These are phyloP conservation scores for Multifurca ochricompacta DNA, from an alignment of 768 basidiomycete genomes.

Conservation along the genomic window DNA sequence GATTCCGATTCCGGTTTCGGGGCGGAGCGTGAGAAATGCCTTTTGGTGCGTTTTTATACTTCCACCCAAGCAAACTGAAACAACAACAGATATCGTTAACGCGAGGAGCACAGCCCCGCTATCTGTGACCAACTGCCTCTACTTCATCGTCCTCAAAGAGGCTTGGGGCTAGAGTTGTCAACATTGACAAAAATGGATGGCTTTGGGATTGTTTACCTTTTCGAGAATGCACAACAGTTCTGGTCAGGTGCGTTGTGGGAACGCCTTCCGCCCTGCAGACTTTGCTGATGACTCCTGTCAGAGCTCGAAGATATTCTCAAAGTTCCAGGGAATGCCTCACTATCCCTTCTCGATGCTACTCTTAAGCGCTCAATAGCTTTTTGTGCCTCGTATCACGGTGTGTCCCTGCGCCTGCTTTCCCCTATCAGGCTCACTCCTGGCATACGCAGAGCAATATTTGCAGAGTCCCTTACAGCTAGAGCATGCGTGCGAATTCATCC, in stretches of 20 bases:
- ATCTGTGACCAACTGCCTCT: background rate
- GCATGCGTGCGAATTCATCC: conserved; percentile 67
- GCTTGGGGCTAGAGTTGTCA: background rate
- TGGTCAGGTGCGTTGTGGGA: conserved; percentile 64
- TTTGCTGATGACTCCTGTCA: conserved; percentile 27
- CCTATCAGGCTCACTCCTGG: background rate
- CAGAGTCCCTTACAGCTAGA: conserved; percentile 77
- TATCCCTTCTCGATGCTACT: conserved; percentile 71
- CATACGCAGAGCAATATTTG: conserved; percentile 65
- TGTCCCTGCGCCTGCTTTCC: conserved; percentile 28
- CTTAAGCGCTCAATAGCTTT: conserved; percentile 69
- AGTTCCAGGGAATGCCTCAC: conserved; percentile 55
- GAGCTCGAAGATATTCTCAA: conserved; percentile 82
- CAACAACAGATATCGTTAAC: no score
- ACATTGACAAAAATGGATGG: conserved; percentile 42
- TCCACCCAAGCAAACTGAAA: background rate
- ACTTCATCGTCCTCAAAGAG: background rate
- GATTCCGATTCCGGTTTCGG: no score
- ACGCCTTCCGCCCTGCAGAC: conserved; percentile 3
- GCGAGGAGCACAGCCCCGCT: background rate
- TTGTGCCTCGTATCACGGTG: conserved; percentile 83
- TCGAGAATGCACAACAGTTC: conserved; percentile 80
- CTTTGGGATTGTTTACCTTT: conserved; percentile 74
- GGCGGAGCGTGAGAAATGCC: background rate
- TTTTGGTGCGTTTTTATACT: background rate